Conservation (phyloP, 1,284 basidiomycete species). For the Ganoderma sinense region DNA sequence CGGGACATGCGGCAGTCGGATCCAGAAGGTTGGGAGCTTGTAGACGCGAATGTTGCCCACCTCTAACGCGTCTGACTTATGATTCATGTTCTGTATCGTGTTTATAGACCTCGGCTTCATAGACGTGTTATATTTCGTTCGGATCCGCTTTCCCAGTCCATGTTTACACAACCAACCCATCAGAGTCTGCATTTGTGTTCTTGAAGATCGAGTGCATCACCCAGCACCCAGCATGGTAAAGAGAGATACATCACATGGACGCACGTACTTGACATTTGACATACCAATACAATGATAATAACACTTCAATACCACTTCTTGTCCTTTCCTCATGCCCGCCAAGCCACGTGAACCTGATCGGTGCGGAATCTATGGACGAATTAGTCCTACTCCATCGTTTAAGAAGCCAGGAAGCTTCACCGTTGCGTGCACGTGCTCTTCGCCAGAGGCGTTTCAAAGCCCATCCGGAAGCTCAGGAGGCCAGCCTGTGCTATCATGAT, state of each 20-base stretch:
- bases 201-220: neutral
- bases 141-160: neutral
- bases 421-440: slow-evolving; percentile 92
- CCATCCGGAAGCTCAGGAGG: slow-evolving; percentile 92
- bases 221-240: neutral
- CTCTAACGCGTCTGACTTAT: neutral
- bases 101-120: neutral
- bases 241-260: slow-evolving; percentile 1
- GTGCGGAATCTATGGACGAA: slow-evolving; percentile 78
- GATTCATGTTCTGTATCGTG: neutral
- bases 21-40: slow-evolving; percentile 57
- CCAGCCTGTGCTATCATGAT: slow-evolving; percentile 99
- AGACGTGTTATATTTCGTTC: neutral
- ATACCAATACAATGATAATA: slow-evolving; percentile 19
- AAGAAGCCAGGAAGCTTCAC: slow-evolving; percentile 44
- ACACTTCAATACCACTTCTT: neutral
- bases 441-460: slow-evolving; percentile 78
- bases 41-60: slow-evolving; percentile 56
- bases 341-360: slow-evolving; percentile 89
- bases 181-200: neutral
- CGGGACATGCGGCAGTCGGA: slow-evolving; percentile 55
- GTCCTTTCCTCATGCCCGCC: slow-evolving; percentile 63
- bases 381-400: slow-evolving; percentile 10
- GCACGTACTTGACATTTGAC: slow-evolving; percentile 18
- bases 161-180: neutral